Base-by-base conservation (phyloP, 345 rosid genomes). In the Ceriops decandra region DNA sequence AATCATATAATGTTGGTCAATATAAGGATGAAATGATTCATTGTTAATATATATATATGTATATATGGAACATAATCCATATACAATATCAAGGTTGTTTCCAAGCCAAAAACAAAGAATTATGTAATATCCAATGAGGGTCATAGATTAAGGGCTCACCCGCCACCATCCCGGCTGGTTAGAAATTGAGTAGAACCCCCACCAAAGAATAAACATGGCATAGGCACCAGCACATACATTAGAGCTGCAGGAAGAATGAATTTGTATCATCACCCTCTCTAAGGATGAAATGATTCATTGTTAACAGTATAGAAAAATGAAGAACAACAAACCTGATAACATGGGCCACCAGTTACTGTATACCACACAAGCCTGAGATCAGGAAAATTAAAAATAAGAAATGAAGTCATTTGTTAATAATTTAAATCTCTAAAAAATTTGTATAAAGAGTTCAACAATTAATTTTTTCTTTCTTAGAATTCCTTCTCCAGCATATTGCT, bases 331-430 rank as follows among this genome's bases (percentile, higher is more conserved):
- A 84, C 91, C 87, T 73, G 90, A 95, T 67, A 95, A 76, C 97
- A 95, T 91, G 19, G 97, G 95, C 99, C 97, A 95, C 99, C 96
- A 91, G 61, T 95, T 95, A 80, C 80, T 77, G 79, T 95, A 95
- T 72, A 95, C 68, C 58, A 92, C 96, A 58, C 96, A 95, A 16
- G 99, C 99, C 97, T 95, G 78, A 33, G 32, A 82, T 32, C 32
- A 56, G 24, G 62, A 16, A 52, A 27, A 67, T 11, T 24, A 15
- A 0, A 4, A 7, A 1, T n/a, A 26, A 58, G 1, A 59, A 59
- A 20, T 15, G 21, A 64, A 28, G 8, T 10, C 5, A 53, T 5
- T n/a, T 3, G 8, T 42, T 42, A 42, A 42, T 42, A 13, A 42
- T 42, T 42, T 42, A 13, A 0, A 0, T 42, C 19, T 15, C 27